A percentile compares a stretch with the other conserved stretches of the same genome.
These are phyloP conservation scores for Phytophthora vignae DNA, from an alignment of 352 stramenopile species.

Conservation along the genomic window DNA sequence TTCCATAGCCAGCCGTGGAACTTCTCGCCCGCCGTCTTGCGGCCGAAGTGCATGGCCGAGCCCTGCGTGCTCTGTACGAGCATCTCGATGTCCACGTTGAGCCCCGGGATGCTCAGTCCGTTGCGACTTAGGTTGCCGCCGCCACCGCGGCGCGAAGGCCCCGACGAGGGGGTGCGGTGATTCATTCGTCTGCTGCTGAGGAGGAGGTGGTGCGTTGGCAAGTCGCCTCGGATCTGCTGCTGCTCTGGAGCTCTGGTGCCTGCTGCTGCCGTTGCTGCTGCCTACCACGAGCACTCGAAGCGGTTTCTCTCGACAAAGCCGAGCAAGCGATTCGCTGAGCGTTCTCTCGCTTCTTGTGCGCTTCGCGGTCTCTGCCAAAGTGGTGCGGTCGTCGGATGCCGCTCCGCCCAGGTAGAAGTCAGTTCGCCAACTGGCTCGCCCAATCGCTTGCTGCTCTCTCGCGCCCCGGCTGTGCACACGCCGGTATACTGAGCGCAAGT, in stretches of 20 bases:
- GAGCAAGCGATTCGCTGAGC: constrained; percentile 14
- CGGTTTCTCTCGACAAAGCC: constrained; percentile 22
- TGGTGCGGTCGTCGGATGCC: constrained; percentile 39
- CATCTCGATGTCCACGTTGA: constrained; percentile 87
- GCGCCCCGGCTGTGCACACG: constrained; percentile 6
- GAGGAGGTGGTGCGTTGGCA: constrained; percentile 16
- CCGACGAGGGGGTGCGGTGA: constrained; percentile 37
- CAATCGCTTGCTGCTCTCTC: constrained; percentile 38
- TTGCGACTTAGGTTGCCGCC: constrained; percentile 13
- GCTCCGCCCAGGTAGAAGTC: constrained; percentile 30
- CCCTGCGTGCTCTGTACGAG: constrained; percentile 86
- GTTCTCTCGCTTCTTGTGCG: constrained; percentile 44
- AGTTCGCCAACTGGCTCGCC: constrained; percentile 38
- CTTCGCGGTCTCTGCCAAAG: constrained; percentile 45
- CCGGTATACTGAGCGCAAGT: constrained; percentile 20
- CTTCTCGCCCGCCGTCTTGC: constrained; percentile 69
- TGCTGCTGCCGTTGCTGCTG: constrained; percentile 11
- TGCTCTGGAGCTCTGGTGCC: neutral
- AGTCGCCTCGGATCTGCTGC: constrained; percentile 19
- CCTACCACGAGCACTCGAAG: constrained; percentile 15
- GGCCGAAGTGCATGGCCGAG: constrained; percentile 73
- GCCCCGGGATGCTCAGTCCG: constrained; percentile 43
- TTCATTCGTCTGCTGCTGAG: constrained; percentile 36
- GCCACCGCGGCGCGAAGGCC: constrained; percentile 17
- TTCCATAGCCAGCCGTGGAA: constrained; percentile 89